These are phyloP conservation scores for Microstegium vimineum DNA, from an alignment of 176 grass and related monocot genomes.

Conservation along the genomic window DNA sequence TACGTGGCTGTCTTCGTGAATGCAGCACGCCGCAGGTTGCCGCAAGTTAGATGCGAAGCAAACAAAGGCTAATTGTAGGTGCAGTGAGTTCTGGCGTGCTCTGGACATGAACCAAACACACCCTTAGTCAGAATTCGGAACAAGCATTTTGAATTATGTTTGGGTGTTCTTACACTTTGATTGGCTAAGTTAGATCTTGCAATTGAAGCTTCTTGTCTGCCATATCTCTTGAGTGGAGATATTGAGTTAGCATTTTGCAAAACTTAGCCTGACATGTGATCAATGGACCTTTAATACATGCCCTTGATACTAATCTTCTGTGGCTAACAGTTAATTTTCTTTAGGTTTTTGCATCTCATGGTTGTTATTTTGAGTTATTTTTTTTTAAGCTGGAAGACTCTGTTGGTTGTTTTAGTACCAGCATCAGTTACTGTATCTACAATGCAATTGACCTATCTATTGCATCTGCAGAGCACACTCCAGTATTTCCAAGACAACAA, in stretches of 20 bases:
- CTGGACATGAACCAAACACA: no score
- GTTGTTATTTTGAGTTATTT: background rate
- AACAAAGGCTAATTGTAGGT: no score
- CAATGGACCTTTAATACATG: background rate
- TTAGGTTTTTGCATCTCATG: background rate
- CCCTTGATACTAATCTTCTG: background rate
- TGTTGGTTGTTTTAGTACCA: background rate
- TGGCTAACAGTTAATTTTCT: background rate
- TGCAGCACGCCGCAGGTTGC: no score
- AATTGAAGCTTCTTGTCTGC: background rate
- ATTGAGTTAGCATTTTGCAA: background rate
- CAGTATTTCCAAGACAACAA: constrained; percentile 56
- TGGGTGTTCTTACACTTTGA: background rate
- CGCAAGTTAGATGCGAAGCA: no score
- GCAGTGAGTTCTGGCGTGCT: no score
- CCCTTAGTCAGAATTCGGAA: background rate
- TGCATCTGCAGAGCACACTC: constrained; percentile 40
- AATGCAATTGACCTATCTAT: constrained; percentile 5
- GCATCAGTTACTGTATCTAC: background rate
- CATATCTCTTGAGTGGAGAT: background rate
- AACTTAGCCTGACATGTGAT: background rate
- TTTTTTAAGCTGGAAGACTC: background rate
- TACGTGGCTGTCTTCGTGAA: no score
- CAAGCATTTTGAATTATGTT: background rate
- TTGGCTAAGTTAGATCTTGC: background rate